Percentiles rank a stretch among this genome's conserved stretches.
Conservation (phyloP, 116 monocot species). For the Dioscorea cayenensis region DNA sequence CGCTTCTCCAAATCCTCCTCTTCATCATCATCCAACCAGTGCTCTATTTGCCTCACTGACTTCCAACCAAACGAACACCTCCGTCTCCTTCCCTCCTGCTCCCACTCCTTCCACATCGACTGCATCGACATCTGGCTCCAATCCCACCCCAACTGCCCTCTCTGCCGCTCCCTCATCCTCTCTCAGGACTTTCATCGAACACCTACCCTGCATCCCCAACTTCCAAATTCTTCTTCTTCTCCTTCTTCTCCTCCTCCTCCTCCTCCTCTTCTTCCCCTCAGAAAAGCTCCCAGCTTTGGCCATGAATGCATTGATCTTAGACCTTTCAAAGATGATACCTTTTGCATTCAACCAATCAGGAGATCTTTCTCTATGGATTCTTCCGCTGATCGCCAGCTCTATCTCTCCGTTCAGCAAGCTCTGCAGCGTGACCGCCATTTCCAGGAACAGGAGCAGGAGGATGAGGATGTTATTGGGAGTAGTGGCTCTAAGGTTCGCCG, state of each 20-base stretch:
- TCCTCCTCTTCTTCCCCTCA: too few species aligned
- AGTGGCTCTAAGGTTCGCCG: not conserved
- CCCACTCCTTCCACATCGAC: constrained; percentile 67
- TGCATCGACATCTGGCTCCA: constrained; percentile 83
- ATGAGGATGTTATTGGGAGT: not conserved
- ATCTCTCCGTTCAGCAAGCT: constrained; percentile 39
- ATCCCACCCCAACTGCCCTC: constrained; percentile 46
- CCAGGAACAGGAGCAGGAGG: not conserved
- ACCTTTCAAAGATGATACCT: constrained; percentile 27
- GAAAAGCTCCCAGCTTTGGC: constrained; percentile 35
- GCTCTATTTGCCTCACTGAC: constrained; percentile 55
- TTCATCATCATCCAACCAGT: constrained; percentile 21
- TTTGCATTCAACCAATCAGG: constrained; percentile 41
- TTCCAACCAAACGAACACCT: constrained; percentile 50
- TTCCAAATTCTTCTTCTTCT: not conserved
- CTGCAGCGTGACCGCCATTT: constrained; percentile 13
- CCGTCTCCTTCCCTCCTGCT: constrained; percentile 44
- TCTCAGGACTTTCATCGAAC: not conserved
- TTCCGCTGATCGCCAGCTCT: constrained; percentile 34
- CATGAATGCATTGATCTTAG: constrained; percentile 59
- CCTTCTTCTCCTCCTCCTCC: not conserved
- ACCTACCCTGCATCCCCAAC: not conserved
- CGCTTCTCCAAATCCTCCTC: constrained; percentile 7
- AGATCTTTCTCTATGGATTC: constrained; percentile 83
- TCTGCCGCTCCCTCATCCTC: constrained; percentile 42